Conservation (phyloP, 352 stramenopile genomes). For the Globisporangium nodosum region DNA sequence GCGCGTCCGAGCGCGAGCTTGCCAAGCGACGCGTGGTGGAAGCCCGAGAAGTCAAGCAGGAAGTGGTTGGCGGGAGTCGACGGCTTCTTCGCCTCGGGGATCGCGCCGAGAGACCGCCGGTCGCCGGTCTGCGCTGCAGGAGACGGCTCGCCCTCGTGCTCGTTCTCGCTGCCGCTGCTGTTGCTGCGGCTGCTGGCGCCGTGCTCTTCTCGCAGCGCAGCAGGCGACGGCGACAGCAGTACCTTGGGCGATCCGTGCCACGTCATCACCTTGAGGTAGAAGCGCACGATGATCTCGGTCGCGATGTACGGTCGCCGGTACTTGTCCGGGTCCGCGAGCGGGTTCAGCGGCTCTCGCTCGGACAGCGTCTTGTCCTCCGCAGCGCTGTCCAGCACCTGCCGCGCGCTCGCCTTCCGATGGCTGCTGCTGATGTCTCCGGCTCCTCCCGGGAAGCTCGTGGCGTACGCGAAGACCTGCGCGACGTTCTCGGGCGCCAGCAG, state of each 20-base stretch:
- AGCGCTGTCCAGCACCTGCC: neutral
- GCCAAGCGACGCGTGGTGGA: conserved; percentile 4
- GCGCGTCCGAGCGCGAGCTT: conserved; percentile 4
- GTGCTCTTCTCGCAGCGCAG: neutral
- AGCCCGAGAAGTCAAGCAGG: conserved; percentile 10
- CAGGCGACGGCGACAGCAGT: conserved; percentile 9
- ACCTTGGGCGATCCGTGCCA: conserved; percentile 59
- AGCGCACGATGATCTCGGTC: conserved; percentile 67
- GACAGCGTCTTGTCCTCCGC: neutral
- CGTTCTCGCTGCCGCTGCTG: neutral
- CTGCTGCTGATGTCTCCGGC: conserved; percentile 1
- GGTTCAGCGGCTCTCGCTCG: conserved; percentile 4
- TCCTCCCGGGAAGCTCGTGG: conserved; percentile 24
- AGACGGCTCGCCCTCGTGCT: neutral
- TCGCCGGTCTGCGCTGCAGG: neutral
- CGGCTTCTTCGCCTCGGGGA: conserved; percentile 4
- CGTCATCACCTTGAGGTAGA: conserved; percentile 68
- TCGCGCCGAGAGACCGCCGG: neutral
- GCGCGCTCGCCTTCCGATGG: conserved; percentile 5
- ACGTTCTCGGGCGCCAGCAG: conserved; percentile 59
- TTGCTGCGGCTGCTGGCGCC: neutral
- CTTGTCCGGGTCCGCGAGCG: conserved; percentile 27
- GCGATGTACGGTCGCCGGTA: conserved; percentile 56
- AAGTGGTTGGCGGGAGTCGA: conserved; percentile 7
- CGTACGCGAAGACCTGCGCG: conserved; percentile 55